Evolutionary conservation across 2,329 filamentous ascomycete genomes (phyloP).

Genomic region (Alternaria consortialis): DNA sequence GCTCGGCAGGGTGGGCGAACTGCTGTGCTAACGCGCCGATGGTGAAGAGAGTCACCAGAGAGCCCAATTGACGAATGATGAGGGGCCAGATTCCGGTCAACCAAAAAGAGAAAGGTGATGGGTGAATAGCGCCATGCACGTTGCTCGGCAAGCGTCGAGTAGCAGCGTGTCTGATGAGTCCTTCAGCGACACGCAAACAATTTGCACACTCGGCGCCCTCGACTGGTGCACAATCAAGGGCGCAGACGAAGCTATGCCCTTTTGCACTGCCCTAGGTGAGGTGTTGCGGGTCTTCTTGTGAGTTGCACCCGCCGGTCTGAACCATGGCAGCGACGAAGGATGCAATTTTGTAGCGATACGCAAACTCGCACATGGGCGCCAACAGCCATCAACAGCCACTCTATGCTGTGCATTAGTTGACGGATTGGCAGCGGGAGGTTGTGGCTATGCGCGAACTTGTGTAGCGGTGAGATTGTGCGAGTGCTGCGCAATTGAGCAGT

Average conservation of each 20-base stretch:
- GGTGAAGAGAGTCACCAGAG: slow-evolving; percentile 12
- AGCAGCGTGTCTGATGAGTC: slow-evolving; percentile 31
- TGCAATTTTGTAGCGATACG: slow-evolving; percentile 10
- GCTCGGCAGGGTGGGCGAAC: slow-evolving; percentile 39
- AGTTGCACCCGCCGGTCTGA: slow-evolving; percentile 20
- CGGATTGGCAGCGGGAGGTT: slow-evolving; percentile 11
- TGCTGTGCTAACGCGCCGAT: slow-evolving; percentile 26
- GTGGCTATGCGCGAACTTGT: slow-evolving; percentile 35
- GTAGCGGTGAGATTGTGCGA: slow-evolving; percentile 32
- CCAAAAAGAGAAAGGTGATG: slow-evolving; percentile 37
- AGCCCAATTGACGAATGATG: slow-evolving; percentile 34
- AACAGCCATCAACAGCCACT: slow-evolving; percentile 30
- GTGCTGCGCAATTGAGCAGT: slow-evolving; percentile 32
- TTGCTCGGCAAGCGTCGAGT: slow-evolving; percentile 26
- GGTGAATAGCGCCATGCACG: slow-evolving; percentile 30
- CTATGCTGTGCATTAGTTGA: slow-evolving; percentile 19
- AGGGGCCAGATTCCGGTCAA: slow-evolving; percentile 41
- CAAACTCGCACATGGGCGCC: slow-evolving; percentile 15
- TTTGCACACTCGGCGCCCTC: slow-evolving; percentile 11
- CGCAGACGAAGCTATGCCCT: slow-evolving; percentile 11
- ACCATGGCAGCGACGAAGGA: slow-evolving; percentile 7
- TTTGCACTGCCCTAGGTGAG: slow-evolving; percentile 10
- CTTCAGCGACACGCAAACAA: slow-evolving; percentile 21
- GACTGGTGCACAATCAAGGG: slow-evolving; percentile 21
- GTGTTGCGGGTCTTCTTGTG: not conserved